These are phyloP conservation scores for Exophiala alcalophila DNA, from an alignment of 2,329 filamentous ascomycete genomes.

Conservation along the genomic window DNA sequence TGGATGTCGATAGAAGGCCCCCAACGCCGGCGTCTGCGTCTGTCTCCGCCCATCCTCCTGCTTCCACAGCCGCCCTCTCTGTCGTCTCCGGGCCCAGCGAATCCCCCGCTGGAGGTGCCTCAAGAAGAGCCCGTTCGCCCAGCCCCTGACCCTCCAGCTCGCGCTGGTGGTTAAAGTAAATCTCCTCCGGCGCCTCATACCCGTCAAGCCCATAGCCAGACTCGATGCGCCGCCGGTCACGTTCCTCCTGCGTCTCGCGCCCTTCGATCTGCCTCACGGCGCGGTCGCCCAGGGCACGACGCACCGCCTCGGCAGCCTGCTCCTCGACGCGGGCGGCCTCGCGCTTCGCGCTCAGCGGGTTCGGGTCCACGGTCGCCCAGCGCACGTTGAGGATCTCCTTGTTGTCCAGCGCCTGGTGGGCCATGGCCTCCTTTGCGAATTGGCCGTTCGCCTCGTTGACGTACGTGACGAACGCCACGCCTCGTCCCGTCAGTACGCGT, in stretches of 20 bases:
- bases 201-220: constrained; percentile 77
- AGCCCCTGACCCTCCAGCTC: constrained; percentile 61
- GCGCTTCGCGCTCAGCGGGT: constrained; percentile 88
- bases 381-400: constrained; percentile 91
- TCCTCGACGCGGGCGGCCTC: constrained; percentile 88
- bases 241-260: constrained; percentile 78
- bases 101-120: constrained; percentile 35
- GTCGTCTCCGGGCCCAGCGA: no score
- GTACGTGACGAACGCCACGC: constrained; percentile 95
- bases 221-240: constrained; percentile 84
- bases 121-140: constrained; percentile 48
- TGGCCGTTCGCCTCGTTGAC: constrained; percentile 83
- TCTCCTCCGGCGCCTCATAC: constrained; percentile 89
- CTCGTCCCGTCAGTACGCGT: constrained; percentile 80
- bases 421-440: constrained; percentile 94
- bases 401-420: constrained; percentile 87
- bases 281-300: constrained; percentile 79
- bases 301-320: constrained; percentile 90
- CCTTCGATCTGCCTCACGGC: constrained; percentile 95
- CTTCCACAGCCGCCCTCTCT: no score
- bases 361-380: constrained; percentile 96
- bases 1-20: constrained; percentile 80
- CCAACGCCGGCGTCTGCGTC: no score
- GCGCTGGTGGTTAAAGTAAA: constrained; percentile 82
- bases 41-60: no score